Conservation (phyloP, 2,329 filamentous ascomycete species). For the Aspergillus fumigatus region DNA sequence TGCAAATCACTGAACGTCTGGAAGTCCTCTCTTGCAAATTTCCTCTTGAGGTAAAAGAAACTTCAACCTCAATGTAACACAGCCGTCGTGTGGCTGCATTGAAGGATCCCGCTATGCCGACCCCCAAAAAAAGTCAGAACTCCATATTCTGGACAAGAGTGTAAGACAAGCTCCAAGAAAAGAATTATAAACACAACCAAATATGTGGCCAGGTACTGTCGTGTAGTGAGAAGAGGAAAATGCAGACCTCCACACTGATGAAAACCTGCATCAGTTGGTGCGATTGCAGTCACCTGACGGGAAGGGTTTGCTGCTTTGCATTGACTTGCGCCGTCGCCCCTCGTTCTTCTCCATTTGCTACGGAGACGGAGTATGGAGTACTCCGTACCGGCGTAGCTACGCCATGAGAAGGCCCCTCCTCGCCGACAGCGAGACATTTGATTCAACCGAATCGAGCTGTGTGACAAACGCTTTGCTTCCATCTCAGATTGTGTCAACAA, state of each 20-base stretch:
- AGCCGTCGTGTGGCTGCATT: background rate
- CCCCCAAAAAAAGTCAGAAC: background rate
- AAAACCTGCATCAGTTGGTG: constrained; percentile 1
- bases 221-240: constrained; percentile 1
- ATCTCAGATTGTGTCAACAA: background rate
- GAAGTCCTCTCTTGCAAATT: background rate
- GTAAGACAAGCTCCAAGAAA: constrained; percentile 3
- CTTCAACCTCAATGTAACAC: background rate
- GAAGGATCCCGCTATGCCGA: background rate
- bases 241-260: constrained; percentile 4
- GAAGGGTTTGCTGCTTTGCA: constrained; percentile 4
- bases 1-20: background rate
- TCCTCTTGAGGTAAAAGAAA: background rate
- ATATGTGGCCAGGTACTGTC: background rate
- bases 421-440: background rate
- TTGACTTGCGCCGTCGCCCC: background rate
- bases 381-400: background rate
- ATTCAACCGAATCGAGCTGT: background rate
- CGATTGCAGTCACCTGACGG: constrained; percentile 7
- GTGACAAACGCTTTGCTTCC: background rate
- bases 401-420: background rate
- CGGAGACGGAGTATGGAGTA: background rate
- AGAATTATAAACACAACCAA: background rate
- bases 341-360: background rate
- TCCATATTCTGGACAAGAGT: background rate